Conservation (phyloP, 106 monocot genomes). For the Dendrobium chrysotoxum region DNA sequence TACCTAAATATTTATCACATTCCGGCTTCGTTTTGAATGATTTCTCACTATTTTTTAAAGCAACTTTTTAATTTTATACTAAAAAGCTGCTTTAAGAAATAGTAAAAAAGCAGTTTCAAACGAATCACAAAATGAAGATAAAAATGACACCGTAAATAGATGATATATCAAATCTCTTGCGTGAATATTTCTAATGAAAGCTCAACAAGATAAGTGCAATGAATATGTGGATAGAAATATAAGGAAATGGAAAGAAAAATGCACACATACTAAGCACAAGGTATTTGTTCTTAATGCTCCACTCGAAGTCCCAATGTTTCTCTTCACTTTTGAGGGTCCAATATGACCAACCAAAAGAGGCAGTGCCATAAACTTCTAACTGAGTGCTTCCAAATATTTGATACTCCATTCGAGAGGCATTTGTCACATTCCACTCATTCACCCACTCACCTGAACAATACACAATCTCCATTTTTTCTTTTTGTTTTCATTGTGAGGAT, state of each 20-base stretch:
- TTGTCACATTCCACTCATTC: constrained; percentile 60
- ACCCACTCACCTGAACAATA: constrained; percentile 72
- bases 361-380: constrained; percentile 47
- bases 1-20: background rate
- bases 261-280: constrained; percentile 38
- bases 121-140: background rate
- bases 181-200: background rate
- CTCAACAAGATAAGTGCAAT: background rate
- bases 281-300: constrained; percentile 61
- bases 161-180: background rate
- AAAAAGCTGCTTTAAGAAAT: no score
- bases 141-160: background rate
- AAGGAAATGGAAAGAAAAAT: no score
- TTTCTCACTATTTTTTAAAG: no score
- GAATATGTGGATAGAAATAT: background rate
- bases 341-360: constrained; percentile 79
- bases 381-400: constrained; percentile 78
- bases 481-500: background rate
- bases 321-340: constrained; percentile 65
- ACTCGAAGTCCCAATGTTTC: constrained; percentile 74
- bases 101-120: no score
- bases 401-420: constrained; percentile 55
- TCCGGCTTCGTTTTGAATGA: no score
- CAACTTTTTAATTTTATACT: no score
- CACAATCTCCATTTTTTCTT: background rate